Evolutionary conservation across 2,329 filamentous ascomycete genomes (phyloP).

Genomic region (Aciculosporium take): DNA sequence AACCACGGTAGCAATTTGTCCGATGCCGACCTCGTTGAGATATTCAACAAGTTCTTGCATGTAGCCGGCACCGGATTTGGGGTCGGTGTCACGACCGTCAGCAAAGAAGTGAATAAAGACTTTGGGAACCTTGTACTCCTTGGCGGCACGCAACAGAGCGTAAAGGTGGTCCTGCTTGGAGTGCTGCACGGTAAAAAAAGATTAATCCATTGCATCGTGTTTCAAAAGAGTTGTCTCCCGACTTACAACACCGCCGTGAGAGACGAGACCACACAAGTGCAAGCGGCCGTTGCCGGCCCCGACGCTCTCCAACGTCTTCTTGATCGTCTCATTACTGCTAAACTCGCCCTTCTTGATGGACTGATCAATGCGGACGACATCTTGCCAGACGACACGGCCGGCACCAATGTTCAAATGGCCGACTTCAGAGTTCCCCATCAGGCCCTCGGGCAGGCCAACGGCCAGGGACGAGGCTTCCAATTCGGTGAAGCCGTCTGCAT

Average conservation of each 20-base stretch:
- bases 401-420: constrained; percentile 98
- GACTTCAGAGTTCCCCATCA: constrained; percentile 99
- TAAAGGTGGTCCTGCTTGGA: constrained; percentile 90
- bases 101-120: constrained; percentile 99
- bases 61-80: constrained; percentile 80
- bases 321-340: constrained; percentile 61
- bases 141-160: constrained; percentile 75
- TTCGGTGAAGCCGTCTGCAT: constrained; percentile 72
- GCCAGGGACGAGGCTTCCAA: constrained; percentile 93
- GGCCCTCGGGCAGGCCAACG: constrained; percentile 85
- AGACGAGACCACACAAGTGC: constrained; percentile 83
- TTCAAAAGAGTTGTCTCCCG: no score
- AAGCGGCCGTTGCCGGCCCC: constrained; percentile 83
- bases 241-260: constrained; percentile 77
- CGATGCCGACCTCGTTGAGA: constrained; percentile 69
- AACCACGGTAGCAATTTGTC: constrained; percentile 82
- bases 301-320: constrained; percentile 60
- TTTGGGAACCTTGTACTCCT: constrained; percentile 72
- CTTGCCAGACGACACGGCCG: constrained; percentile 95
- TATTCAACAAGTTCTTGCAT: constrained; percentile 74
- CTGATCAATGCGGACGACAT: constrained; percentile 90
- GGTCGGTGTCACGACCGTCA: constrained; percentile 93
- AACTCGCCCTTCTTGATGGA: constrained; percentile 77
- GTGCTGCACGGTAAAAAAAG: constrained; percentile 37
- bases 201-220: neutral